Base-by-base conservation (phyloP, 2,329 filamentous ascomycete genomes). In the Thelonectria olida region DNA sequence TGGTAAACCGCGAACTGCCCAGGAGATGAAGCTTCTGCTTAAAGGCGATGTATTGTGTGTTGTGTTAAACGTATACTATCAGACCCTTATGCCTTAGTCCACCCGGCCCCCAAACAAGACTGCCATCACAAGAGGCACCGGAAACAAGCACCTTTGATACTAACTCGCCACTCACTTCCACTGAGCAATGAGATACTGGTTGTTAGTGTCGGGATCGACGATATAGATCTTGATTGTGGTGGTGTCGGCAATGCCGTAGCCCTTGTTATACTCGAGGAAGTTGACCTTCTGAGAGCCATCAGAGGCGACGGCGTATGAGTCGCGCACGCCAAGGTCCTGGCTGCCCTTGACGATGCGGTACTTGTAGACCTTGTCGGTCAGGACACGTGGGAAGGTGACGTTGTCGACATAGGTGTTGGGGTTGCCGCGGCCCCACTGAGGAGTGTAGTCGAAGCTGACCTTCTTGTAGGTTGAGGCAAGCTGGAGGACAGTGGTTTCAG, bases 321-420 rank as follows among this genome's bases (percentile, higher is more conserved):
- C 49, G 13, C 47, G 47, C 0, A 62, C 34, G 19, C 59, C 59
- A 3, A 62, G 4, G 15, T 62, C 59, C 23, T 36, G 17, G 3
- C 36, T 44, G 7, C 54, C 59, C 41, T 54, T 62, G 54, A 62
- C 41, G 2, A 62, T 39, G 15, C 59, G 59, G 36, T 62, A 62
- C 48, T 58, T 62, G 19, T 62, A 62, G 2, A 17, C n/a, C 31
- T 57, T 58, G 54, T 62, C 55, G 28, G 47, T 58, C 31, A 62
- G 17, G 13, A 58, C 59, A 4, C 34, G 39, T 2, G 59, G 59
- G 49, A 62, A 62, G 10, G 54, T 58, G 27, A 62, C 45, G 20
- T 62, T 62, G 54, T 62, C 59, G 39, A 62, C 53, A 54, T 58
- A 62, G n/a, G 48, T 52, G 54, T 19, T 53, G 19, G 59, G 59